A percentile compares a stretch with the other conserved stretches of the same genome.
Evolutionary conservation across 1,284 basidiomycete genomes (phyloP).

Genomic region (Cutaneotrichosporon dermatis): DNA sequence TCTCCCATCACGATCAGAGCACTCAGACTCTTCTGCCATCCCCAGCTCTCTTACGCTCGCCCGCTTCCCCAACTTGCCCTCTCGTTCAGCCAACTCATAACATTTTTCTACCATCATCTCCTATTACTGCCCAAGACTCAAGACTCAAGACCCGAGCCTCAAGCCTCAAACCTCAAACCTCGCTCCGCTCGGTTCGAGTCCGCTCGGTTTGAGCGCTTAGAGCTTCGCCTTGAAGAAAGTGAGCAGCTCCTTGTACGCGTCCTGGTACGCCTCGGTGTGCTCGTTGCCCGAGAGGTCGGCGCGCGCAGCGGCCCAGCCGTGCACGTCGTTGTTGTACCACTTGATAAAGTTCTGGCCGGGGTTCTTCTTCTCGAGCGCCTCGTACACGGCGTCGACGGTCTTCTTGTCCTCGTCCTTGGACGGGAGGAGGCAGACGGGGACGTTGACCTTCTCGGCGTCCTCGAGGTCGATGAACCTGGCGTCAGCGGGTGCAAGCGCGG

Average conservation of each 20-base stretch:
- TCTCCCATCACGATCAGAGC: too few relatives aligned
- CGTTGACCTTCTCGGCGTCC: slow-evolving; percentile 45
- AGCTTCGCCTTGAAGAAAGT: slow-evolving; percentile 29
- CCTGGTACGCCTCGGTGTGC: slow-evolving; percentile 23
- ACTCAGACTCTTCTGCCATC: too few relatives aligned
- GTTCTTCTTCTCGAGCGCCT: slow-evolving; percentile 39
- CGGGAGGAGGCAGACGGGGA: slow-evolving; percentile 48
- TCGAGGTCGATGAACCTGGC: slow-evolving; percentile 41
- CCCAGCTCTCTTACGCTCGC: too few relatives aligned
- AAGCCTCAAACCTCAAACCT: too few relatives aligned
- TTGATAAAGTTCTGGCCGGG: slow-evolving; percentile 47
- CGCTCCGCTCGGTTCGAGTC: too few relatives aligned
- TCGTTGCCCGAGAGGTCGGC: slow-evolving; percentile 34
- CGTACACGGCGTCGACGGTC: slow-evolving; percentile 37
- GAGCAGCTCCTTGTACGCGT: slow-evolving; percentile 26
- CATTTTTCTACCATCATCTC: too few relatives aligned
- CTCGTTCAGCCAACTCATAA: too few relatives aligned
- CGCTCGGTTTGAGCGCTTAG: neutral
- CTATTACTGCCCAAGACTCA: too few relatives aligned
- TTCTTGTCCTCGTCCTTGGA: slow-evolving; percentile 49
- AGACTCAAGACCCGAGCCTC: too few relatives aligned
- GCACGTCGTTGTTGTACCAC: slow-evolving; percentile 42
- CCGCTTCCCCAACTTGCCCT: too few relatives aligned
- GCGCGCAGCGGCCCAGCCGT: slow-evolving; percentile 51
- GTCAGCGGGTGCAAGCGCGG: neutral